These are phyloP conservation scores for Artemisia tridentata DNA, from an alignment of 129 eudicot species.

Conservation along the genomic window DNA sequence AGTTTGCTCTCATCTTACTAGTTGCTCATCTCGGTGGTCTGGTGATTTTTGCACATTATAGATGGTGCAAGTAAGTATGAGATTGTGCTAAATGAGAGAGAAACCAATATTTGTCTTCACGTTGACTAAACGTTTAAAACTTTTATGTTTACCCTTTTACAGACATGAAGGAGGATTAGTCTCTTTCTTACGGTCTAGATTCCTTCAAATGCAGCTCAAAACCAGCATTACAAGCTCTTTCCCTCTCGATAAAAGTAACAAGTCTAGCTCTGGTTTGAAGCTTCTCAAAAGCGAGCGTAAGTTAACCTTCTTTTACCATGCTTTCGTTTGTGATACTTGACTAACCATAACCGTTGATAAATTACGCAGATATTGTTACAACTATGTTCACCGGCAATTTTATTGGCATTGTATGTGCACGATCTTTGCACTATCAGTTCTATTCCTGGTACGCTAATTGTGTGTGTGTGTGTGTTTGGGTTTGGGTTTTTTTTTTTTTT, in stretches of 20 bases:
- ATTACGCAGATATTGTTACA: conserved; percentile 60
- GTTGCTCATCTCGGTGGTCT: conserved; percentile 65
- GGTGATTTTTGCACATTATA: conserved; percentile 61
- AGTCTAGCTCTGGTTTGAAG: conserved; percentile 28
- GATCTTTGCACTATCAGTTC: conserved; percentile 96
- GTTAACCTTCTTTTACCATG: conserved; percentile 9
- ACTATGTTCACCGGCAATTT: conserved; percentile 88
- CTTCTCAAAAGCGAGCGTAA: conserved; percentile 59
- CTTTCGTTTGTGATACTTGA: conserved; percentile 14
- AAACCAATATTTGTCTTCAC: background rate
- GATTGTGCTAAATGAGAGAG: conserved; percentile 13
- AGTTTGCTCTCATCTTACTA: conserved; percentile 64
- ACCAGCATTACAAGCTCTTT: conserved; percentile 37
- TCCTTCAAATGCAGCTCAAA: conserved; percentile 43
- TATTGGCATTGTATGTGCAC: conserved; percentile 86
- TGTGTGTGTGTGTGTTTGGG: background rate
- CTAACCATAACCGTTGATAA: background rate
- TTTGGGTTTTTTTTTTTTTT: no score
- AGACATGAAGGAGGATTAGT: conserved; percentile 89
- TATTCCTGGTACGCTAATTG: conserved; percentile 70
- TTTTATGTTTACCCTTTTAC: conserved; percentile 17
- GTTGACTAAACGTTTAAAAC: background rate
- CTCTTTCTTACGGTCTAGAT: conserved; percentile 46
- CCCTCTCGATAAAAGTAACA: conserved; percentile 24
- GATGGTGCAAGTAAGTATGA: conserved; percentile 90